Base-by-base conservation (phyloP, 495 filamentous ascomycete species). In the Aspergillus mulundensis region DNA sequence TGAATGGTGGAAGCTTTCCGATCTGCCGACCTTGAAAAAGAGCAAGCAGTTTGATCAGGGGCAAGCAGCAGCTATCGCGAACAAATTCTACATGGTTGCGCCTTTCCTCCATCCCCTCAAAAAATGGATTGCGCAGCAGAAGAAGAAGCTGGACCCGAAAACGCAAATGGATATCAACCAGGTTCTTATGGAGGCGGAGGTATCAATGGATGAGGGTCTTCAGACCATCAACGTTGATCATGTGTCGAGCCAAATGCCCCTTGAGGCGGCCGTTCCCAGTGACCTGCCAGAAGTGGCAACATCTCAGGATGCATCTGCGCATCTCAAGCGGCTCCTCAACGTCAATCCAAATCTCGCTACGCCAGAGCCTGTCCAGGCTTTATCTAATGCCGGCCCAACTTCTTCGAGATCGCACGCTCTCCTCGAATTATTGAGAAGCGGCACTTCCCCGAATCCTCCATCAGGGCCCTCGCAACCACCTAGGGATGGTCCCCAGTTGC, bases 11-110 rank as follows among this genome's bases (percentile, higher is more conserved):
- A 87, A 82, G 54, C 73, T 98, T 14, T 87, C 88, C 0, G 91
- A 96, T 30, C 78, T 98, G 14, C 94, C 94, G 0, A 88, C 90
- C 0, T 84, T 87, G 59, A 87, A 86, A 56, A 90, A 87, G 70
- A 74, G 62, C 55, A 84, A 85, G 51, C 77, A 81, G 41, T 69
- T 82, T 54, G 64, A 86, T 61, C 68, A 84, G 64, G 70, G 79
- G 61, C 56, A 66, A 23, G 66, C 67, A n/a, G 78, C 80, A 1
- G 66, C 80, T 15, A 87, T 87, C 62, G 82, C 87, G 18, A 89
- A 89, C 62, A 97, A 90, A 64, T 97, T 96, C 66, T 97, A 96
- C 70, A 97, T 97, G 91, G 94, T 98, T 16, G 91, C 90, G 2
- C 92, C 94, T 0, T 97, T 98, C 65, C 74, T 98, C 57, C 82